Evolutionary conservation across 371 early-diverging fungal genomes (phyloP).

Genomic region (Mortierella sp.): DNA sequence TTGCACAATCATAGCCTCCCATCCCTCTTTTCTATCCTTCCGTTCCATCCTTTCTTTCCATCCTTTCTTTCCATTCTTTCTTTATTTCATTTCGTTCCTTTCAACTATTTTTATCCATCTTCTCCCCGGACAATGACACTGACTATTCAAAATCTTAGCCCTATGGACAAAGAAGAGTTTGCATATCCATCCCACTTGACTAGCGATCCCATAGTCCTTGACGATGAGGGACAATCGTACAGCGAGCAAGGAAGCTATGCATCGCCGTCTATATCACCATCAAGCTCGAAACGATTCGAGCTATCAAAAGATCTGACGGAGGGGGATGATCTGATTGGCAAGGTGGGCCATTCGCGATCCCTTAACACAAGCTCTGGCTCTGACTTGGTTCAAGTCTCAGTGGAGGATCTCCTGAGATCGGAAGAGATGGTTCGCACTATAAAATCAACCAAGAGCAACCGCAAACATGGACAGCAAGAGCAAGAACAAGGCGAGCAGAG

Average conservation of each 20-base stretch:
- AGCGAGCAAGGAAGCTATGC: not conserved
- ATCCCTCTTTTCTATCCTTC: no score
- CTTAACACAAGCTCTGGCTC: conserved; percentile 41
- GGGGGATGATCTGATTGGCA: not conserved
- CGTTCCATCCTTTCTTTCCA: not conserved
- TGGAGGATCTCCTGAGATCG: conserved; percentile 49
- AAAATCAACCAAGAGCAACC: conserved; percentile 20
- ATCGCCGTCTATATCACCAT: not conserved
- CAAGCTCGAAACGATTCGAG: not conserved
- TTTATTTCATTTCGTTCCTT: not conserved
- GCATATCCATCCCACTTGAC: conserved; percentile 45
- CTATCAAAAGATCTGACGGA: not conserved
- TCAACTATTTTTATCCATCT: conserved; percentile 6
- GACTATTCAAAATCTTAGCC: conserved; percentile 2
- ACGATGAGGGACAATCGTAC: not conserved
- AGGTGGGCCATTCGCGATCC: conserved; percentile 21
- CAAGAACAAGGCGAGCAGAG: not conserved
- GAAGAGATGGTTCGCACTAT: conserved; percentile 36
- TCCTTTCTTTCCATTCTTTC: not conserved
- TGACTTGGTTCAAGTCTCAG: conserved; percentile 50
- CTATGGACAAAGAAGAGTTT: conserved; percentile 42
- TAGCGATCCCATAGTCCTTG: not conserved
- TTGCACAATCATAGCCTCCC: not conserved
- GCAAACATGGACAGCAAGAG: conserved; percentile 9
- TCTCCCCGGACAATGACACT: not conserved